Conservation (phyloP, 192 early-diverging fungal species). For the Paraglomus occultum region DNA sequence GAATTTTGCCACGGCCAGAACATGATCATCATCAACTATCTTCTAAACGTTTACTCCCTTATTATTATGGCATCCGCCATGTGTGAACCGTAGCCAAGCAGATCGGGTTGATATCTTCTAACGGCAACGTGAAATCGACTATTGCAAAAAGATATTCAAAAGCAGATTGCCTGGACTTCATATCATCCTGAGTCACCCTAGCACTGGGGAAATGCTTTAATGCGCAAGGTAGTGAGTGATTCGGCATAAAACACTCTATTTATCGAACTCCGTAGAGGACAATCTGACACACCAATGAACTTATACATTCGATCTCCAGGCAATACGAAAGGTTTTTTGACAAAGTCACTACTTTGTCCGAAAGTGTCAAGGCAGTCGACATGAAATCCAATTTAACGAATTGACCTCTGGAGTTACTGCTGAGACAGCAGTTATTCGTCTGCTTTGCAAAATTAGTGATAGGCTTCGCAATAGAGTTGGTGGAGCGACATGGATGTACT, state of each 20-base stretch:
- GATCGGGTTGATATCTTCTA: neutral
- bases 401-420: neutral
- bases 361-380: neutral
- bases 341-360: neutral
- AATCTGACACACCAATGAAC: slow-evolving; percentile 1
- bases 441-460: neutral
- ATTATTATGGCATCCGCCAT: too few relatives aligned
- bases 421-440: neutral
- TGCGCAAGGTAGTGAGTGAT: slow-evolving; percentile 2
- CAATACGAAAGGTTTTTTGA: neutral
- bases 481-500: neutral
- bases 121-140: slow-evolving; percentile 5
- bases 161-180: slow-evolving; percentile 5
- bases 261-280: slow-evolving; percentile 2
- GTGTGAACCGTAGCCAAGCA: too few relatives aligned
- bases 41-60: too few relatives aligned
- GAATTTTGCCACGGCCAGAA: too few relatives aligned
- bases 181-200: slow-evolving; percentile 7
- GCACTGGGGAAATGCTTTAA: slow-evolving; percentile 12
- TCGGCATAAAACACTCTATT: too few relatives aligned
- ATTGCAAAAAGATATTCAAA: neutral
- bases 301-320: slow-evolving; percentile 1
- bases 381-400: too few relatives aligned
- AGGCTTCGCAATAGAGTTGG: neutral
- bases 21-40: too few relatives aligned